These are phyloP conservation scores for Sphagnum fallax DNA, from an alignment of 228 moss, liverwort and hornwort genomes.

Conservation along the genomic window DNA sequence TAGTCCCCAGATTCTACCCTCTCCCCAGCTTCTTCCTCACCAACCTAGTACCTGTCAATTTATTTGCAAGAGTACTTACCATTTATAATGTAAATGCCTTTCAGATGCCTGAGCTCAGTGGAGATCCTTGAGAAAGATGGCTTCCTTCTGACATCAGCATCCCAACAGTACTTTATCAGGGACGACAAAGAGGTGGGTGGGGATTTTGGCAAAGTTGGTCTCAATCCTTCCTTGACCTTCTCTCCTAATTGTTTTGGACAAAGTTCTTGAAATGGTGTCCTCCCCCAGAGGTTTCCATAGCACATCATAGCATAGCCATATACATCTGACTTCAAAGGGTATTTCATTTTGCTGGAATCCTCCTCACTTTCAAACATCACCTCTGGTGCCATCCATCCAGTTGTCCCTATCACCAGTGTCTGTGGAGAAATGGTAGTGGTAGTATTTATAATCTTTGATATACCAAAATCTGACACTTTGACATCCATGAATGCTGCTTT, in stretches of 20 bases:
- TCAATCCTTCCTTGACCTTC: background rate
- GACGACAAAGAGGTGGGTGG: background rate
- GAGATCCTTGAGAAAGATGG: background rate
- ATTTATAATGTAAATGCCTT: background rate
- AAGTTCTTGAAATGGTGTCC: background rate
- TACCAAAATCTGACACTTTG: conserved; percentile 31
- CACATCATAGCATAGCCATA: conserved; percentile 5
- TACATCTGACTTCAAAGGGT: background rate
- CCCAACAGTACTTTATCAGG: conserved; percentile 3
- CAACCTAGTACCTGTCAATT: too few species aligned
- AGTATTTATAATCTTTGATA: conserved; percentile 7
- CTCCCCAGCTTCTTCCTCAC: too few species aligned
- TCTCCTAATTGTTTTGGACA: background rate
- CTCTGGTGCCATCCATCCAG: conserved; percentile 29
- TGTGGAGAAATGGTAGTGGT: background rate
- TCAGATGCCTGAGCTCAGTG: background rate
- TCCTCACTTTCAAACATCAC: background rate
- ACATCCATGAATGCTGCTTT: conserved; percentile 15
- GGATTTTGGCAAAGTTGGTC: conserved; percentile 1
- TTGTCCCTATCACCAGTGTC: conserved; percentile 16
- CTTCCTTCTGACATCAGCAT: background rate
- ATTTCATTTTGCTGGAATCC: too few species aligned
- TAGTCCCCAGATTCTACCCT: too few species aligned
- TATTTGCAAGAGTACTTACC: too few species aligned
- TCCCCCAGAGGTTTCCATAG: background rate